Percentiles rank a stretch among this genome's conserved stretches.
phyloP scores from a whole-genome alignment of 2,329 filamentous ascomycete genomes.

The Cadophora sp. region DNA sequence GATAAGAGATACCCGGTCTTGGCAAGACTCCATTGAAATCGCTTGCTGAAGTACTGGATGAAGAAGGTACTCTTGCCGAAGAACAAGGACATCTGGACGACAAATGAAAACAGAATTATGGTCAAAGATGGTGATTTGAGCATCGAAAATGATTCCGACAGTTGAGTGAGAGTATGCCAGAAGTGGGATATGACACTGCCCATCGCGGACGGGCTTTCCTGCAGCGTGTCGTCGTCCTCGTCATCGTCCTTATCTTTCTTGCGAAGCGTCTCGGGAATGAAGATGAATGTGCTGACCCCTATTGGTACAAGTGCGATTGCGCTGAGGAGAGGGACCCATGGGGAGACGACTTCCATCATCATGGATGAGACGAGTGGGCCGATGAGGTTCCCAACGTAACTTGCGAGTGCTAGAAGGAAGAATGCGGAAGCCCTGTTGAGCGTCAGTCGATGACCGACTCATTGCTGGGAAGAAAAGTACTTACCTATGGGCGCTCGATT shows the following conservation, averaged over 20 bases:
- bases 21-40: conserved; percentile 15
- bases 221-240: neutral
- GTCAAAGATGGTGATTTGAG: conserved; percentile 15
- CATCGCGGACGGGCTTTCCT: neutral
- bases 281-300: conserved; percentile 13
- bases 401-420: conserved; percentile 9
- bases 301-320: conserved; percentile 2
- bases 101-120: conserved; percentile 13
- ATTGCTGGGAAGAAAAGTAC: too few relatives aligned
- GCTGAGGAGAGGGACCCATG: conserved; percentile 14
- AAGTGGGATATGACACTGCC: conserved; percentile 1
- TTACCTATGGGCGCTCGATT: conserved; percentile 12
- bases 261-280: conserved; percentile 18
- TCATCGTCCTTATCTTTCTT: conserved; percentile 1
- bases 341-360: conserved; percentile 13
- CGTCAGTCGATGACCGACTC: neutral
- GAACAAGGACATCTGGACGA: conserved; percentile 7
- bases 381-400: conserved; percentile 7
- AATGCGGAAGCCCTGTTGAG: conserved; percentile 11
- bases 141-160: conserved; percentile 13
- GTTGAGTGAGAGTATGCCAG: conserved; percentile 5
- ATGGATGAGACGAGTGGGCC: conserved; percentile 11
- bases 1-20: conserved; percentile 18
- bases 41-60: conserved; percentile 23
- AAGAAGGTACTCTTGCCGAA: conserved; percentile 16